A percentile compares a stretch with the other conserved stretches of the same genome.
Evolutionary conservation across 129 eudicot species (phyloP).

Genomic region (Pulicaria dysenterica): DNA sequence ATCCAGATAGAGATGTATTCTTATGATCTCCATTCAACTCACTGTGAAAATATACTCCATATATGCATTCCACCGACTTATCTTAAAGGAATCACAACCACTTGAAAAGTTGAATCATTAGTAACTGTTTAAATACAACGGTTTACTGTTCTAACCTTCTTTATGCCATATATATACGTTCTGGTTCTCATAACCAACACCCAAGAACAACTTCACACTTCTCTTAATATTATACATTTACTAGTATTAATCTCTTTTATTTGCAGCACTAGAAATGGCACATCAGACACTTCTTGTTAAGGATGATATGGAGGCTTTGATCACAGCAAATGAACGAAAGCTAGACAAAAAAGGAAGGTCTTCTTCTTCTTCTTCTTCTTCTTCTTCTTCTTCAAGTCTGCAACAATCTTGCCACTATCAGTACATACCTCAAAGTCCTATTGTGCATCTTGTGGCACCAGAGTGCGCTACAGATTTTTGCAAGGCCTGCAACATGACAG

Average conservation of each 20-base stretch:
- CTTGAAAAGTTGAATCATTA: conserved; percentile 25
- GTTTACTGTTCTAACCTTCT: conserved; percentile 19
- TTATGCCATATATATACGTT: conserved; percentile 12
- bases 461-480: conserved; percentile 5
- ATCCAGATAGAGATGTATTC: conserved; percentile 15
- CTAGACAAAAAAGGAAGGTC: conserved; percentile 28
- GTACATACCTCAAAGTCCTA: conserved; percentile 42
- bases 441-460: conserved; percentile 27
- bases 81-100: conserved; percentile 39
- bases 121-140: too few relatives aligned
- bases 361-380: too few relatives aligned
- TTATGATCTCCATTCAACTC: conserved; percentile 19
- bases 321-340: conserved; percentile 23
- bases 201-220: conserved; percentile 16
- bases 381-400: conserved; percentile 24
- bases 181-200: conserved; percentile 20
- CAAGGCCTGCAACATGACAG: conserved; percentile 12
- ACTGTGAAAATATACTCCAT: conserved; percentile 25
- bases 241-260: neutral
- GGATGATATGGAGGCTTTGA: conserved; percentile 33
- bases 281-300: conserved; percentile 28
- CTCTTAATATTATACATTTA: neutral
- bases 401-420: conserved; percentile 47
- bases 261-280: conserved; percentile 32
- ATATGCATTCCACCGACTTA: conserved; percentile 30